Percentiles rank a stretch among this genome's conserved stretches.
Evolutionary conservation across 768 basidiomycete species (phyloP).

Genomic region (Pisolithus tinctorius): DNA sequence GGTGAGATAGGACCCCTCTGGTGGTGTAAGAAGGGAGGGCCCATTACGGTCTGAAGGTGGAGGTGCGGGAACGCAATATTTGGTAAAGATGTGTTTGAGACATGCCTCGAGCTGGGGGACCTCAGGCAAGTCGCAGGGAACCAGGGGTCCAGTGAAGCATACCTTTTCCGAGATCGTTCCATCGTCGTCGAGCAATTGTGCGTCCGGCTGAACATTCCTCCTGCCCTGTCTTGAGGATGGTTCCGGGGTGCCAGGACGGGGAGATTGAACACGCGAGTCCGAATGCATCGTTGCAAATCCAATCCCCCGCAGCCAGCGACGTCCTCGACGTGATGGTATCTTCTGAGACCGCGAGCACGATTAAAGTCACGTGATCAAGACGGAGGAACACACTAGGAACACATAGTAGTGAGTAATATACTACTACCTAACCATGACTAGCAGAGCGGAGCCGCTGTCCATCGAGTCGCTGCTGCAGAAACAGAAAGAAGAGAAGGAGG

Average conservation of each 20-base stretch:
- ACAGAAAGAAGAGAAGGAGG: slow-evolving; percentile 86
- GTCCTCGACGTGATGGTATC: slow-evolving; percentile 19
- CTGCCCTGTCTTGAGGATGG: slow-evolving; percentile 54
- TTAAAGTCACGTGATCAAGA: neutral
- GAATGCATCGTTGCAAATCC: slow-evolving; percentile 11
- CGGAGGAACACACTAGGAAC: neutral
- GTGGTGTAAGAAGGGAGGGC: slow-evolving; percentile 36
- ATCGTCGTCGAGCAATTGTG: slow-evolving; percentile 63
- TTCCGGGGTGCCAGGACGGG: slow-evolving; percentile 56
- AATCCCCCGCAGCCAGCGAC: slow-evolving; percentile 8
- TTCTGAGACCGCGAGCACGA: neutral
- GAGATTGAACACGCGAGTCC: slow-evolving; percentile 32
- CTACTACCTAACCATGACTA: slow-evolving; percentile 35
- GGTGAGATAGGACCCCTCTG: slow-evolving; percentile 49
- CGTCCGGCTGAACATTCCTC: slow-evolving; percentile 42
- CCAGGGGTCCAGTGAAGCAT: neutral
- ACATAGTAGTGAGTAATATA: neutral
- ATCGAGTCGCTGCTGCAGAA: slow-evolving; percentile 83
- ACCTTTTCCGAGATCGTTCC: slow-evolving; percentile 64
- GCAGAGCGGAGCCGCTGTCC: slow-evolving; percentile 66
- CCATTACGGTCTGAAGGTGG: slow-evolving; percentile 14
- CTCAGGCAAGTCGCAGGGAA: neutral
- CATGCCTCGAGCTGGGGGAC: slow-evolving; percentile 53
- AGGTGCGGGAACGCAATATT: slow-evolving; percentile 54
- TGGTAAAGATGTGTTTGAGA: slow-evolving; percentile 71